Evolutionary conservation across 1,284 basidiomycete genomes (phyloP), one percentile per base, ranked within the genome.

Genomic region (Puccinia sorghi): DNA sequence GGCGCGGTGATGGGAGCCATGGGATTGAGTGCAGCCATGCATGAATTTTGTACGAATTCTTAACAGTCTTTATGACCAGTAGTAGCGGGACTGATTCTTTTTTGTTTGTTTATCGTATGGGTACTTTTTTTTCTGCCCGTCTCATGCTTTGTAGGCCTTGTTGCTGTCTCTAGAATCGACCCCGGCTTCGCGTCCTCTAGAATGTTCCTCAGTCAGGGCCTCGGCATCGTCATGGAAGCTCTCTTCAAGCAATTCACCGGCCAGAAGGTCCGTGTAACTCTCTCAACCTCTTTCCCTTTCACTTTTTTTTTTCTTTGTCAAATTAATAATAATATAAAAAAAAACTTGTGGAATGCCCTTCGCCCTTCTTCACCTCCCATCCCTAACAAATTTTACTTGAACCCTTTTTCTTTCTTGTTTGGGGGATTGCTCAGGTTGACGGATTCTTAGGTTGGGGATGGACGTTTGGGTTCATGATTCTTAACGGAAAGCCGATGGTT

Each of bases 21-120:
- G 76, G 54, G 56, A 9, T 61, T 77, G 11, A 77, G 75, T 39
- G 75, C 63, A 39, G 63, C 54, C 20, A 67, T 77, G 54, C 75
- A 77, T 50, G 75, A 77, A 43, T 77, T 77, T n/a, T 66, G 75
- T 77, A 43, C 37, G 70, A 56, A 41, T n/a, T 27, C 25, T 50
- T 32, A 25, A 39, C 12, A 7, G 15, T 13, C n/a, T 48, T 46
- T 32, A 20, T 8, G n/a, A 8, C 2, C 43, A 22, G 41, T 63
- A 32, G 2, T 32, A 2, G 32, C 32, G 32, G 32, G 2, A 32
- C 32, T 32, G 32, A 32, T 32, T 32, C 32, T 4, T 32, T 32
- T 32, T 32, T 4, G 1, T 32, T 32, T 32, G 1, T 32, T 32
- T n/a, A n/a, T n/a, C 32, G 32, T 32, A 32, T 32, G 32, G 32